Base-by-base conservation (phyloP, 495 filamentous ascomycete genomes). In the Collariella sp. region DNA sequence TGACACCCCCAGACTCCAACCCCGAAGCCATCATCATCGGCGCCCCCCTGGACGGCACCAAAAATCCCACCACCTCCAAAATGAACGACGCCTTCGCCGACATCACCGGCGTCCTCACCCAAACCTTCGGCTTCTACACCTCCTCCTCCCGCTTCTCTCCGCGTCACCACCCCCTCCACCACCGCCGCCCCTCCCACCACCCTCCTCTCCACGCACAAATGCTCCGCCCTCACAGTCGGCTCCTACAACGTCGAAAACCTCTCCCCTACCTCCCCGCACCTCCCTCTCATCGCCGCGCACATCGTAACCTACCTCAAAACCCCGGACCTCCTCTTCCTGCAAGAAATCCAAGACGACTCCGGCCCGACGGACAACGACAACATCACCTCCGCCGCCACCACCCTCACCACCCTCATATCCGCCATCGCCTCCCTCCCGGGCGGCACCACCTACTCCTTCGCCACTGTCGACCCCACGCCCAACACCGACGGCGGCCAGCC, bases 221-320 rank as follows among this genome's bases (percentile, higher is more conserved):
- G 82, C 66, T 59, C 60, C 2, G 73, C 69, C 33, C 46, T 85
- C 12, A 81, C 78, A 0, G 55, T 84, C 13, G 81, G 73, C 39
- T 66, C 67, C 47, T 85, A 83, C 70, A 85, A 85, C 65, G 72
- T 84, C 46, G 77, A 83, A 47, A 84, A 84, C 62, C 70, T 85
- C 9, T 52, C 69, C 3, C 79, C 79, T 0, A 70, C 51, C 0
- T 67, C 67, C 7, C 66, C 73, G 0, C 73, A 78, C 31, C 62
- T 83, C 13, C 58, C 67, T 33, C 55, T 57, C 7, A 67, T 83
- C 13, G 82, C 82, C 16, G 50, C 57, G 16, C 79, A 84, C 46
- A 78, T 84, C 46, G 78, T 76, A 23, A 67, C 72, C 38, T 75
- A 77, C 57, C 64, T 83, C 31, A 69, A 70, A 13, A 68, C 70